Evolutionary conservation across 768 basidiomycete species (phyloP).

Genomic region (Lentinula guzmanii): DNA sequence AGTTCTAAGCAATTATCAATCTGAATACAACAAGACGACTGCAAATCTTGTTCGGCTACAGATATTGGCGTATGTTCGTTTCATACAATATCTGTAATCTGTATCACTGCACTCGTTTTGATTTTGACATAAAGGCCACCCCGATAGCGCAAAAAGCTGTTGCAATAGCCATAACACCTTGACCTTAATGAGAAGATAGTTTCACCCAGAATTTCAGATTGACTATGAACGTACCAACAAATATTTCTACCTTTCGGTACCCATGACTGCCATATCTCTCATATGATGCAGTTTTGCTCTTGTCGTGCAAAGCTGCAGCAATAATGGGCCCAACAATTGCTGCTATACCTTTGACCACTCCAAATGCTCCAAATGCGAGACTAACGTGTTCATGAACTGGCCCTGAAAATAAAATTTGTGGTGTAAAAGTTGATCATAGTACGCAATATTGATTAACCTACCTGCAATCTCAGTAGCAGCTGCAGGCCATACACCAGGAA

Average conservation of each 20-base stretch:
- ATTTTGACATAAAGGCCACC: neutral
- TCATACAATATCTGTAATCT: neutral
- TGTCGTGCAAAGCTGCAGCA: neutral
- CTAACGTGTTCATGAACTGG: neutral
- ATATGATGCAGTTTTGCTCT: neutral
- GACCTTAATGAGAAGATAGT: neutral
- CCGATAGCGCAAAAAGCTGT: neutral
- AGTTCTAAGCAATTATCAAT: no score
- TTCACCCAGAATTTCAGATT: neutral
- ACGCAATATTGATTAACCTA: neutral
- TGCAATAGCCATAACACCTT: neutral
- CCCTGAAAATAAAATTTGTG: neutral
- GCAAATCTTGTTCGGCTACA: no score
- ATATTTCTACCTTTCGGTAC: neutral
- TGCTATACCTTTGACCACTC: neutral
- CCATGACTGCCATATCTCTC: neutral
- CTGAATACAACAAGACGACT: no score
- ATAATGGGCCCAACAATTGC: neutral
- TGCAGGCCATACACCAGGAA: neutral
- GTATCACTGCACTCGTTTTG: neutral
- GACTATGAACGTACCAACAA: neutral
- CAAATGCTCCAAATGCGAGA: neutral
- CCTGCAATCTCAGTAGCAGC: neutral
- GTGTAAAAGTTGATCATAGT: neutral
- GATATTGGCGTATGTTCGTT: no score